phyloP scores from a whole-genome alignment of 495 filamentous ascomycete species.

The Aspergillus conjunctus region DNA sequence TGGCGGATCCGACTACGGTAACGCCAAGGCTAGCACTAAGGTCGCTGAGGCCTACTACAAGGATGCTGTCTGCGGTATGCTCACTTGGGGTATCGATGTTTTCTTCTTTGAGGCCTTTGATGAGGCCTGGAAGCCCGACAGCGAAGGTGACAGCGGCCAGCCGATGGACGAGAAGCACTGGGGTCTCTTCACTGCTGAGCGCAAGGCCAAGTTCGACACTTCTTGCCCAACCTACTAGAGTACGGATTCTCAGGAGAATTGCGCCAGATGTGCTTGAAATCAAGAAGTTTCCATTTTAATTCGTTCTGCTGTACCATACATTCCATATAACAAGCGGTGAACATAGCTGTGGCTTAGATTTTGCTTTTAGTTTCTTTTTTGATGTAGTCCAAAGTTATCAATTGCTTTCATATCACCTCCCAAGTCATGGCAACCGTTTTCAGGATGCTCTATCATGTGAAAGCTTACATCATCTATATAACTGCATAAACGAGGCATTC shows the following conservation, averaged over 20 bases:
- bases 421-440: too few species aligned
- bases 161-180: conserved; percentile 73
- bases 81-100: conserved; percentile 72
- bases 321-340: conserved; percentile 12
- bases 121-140: conserved; percentile 76
- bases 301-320: conserved; percentile 23
- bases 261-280: neutral
- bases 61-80: conserved; percentile 68
- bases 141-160: conserved; percentile 67
- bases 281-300: conserved; percentile 2
- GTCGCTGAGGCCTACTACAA: conserved; percentile 66
- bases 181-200: conserved; percentile 69
- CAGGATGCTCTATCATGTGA: too few species aligned
- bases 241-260: neutral
- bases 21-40: conserved; percentile 61
- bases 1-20: conserved; percentile 65
- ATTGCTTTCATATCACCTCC: too few species aligned
- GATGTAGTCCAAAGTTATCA: neutral
- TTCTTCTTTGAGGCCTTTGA: conserved; percentile 87
- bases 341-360: neutral
- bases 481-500: too few species aligned
- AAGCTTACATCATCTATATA: too few species aligned
- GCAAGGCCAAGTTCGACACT: conserved; percentile 64
- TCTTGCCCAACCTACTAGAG: conserved; percentile 47
- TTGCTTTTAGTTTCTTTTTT: neutral